These are phyloP conservation scores for Talaromyces sp. DNA, from an alignment of 2,329 filamentous ascomycete genomes.

Conservation along the genomic window DNA sequence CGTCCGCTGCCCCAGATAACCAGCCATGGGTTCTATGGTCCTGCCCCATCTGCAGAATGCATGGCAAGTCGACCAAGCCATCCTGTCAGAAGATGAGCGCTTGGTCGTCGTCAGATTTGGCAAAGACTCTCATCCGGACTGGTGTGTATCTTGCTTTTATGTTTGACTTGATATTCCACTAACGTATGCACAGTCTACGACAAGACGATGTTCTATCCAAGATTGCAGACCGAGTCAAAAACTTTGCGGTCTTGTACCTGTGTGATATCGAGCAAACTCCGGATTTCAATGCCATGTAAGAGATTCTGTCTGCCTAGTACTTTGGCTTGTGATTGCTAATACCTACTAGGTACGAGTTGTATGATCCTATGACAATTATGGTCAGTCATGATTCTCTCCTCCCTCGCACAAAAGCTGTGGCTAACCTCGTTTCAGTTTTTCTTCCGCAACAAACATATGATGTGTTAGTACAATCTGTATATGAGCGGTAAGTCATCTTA, in stretches of 20 bases:
- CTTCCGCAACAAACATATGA: constrained; percentile 98
- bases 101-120: constrained; percentile 85
- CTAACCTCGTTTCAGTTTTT: constrained; percentile 57
- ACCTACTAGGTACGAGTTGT: constrained; percentile 9
- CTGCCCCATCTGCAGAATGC: constrained; percentile 85
- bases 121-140: constrained; percentile 75
- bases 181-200: constrained; percentile 49
- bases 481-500: background rate
- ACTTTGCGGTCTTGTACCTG: constrained; percentile 65
- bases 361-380: constrained; percentile 84
- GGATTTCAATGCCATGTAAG: constrained; percentile 94
- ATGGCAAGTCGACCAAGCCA: constrained; percentile 98
- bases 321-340: background rate
- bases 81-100: constrained; percentile 78
- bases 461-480: constrained; percentile 21
- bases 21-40: constrained; percentile 71
- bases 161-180: constrained; percentile 64
- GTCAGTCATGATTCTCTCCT: constrained; percentile 1
- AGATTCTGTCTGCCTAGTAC: background rate
- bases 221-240: constrained; percentile 89
- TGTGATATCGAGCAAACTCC: constrained; percentile 89
- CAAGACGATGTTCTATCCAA: constrained; percentile 93
- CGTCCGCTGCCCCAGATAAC: background rate
- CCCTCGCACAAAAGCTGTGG: background rate
- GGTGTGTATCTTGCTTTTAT: constrained; percentile 51